These are phyloP conservation scores for Lumnitzera littorea DNA, from an alignment of 345 rosid species.

Conservation along the genomic window DNA sequence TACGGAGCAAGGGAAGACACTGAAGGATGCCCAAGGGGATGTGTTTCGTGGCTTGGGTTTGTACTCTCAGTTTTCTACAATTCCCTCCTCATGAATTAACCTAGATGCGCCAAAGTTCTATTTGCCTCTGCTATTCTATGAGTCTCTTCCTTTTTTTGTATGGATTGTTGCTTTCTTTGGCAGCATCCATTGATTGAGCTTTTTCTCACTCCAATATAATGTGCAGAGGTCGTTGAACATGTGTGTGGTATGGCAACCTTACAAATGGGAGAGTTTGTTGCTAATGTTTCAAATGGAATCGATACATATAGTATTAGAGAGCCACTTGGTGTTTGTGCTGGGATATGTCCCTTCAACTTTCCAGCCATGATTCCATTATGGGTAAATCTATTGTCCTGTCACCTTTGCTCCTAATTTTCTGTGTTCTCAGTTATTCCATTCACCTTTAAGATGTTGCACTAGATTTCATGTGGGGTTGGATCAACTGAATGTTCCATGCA, in stretches of 20 bases:
- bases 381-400: conserved; percentile 32
- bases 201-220: neutral
- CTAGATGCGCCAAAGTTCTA: too few species aligned
- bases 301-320: conserved; percentile 91
- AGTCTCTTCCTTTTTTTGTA: neutral
- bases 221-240: conserved; percentile 95
- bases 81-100: neutral
- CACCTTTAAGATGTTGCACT: neutral
- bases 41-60: conserved; percentile 93
- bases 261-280: conserved; percentile 93
- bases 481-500: too few species aligned
- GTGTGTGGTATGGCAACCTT: conserved; percentile 94
- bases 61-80: conserved; percentile 5
- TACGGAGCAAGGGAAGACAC: conserved; percentile 90
- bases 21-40: conserved; percentile 98
- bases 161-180: neutral
- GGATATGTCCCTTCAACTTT: conserved; percentile 96
- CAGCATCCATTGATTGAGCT: neutral
- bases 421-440: neutral
- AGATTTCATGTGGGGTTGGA: too few species aligned
- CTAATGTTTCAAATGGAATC: conserved; percentile 84
- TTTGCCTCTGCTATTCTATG: too few species aligned
- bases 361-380: conserved; percentile 99
- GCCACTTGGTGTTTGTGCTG: conserved; percentile 98
- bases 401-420: conserved; percentile 1